phyloP scores from a whole-genome alignment of 2,329 filamentous ascomycete species.

The Ophiostoma tasmaniense region DNA sequence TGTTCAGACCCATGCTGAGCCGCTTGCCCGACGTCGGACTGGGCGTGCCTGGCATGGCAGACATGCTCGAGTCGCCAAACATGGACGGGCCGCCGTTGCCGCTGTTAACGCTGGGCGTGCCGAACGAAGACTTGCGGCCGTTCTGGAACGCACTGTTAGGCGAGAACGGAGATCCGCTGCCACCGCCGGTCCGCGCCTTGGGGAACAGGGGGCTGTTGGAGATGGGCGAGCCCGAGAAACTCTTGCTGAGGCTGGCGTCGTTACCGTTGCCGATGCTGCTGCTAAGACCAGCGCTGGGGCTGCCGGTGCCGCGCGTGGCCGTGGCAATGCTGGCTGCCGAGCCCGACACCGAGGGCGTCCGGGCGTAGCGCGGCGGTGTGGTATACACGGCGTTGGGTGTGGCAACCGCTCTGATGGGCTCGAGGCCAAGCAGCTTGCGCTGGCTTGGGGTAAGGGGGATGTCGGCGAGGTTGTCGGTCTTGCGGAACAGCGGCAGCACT shows the following conservation, averaged over 20 bases:
- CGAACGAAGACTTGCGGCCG: conserved; percentile 54
- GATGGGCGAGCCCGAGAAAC: conserved; percentile 36
- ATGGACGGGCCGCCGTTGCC: conserved; percentile 39
- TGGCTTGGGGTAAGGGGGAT: conserved; percentile 88
- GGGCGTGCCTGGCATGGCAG: conserved; percentile 48
- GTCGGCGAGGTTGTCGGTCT: conserved; percentile 71
- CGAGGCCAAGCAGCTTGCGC: conserved; percentile 72
- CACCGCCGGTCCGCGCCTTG: conserved; percentile 39
- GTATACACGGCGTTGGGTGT: conserved; percentile 66
- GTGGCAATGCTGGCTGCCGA: conserved; percentile 46
- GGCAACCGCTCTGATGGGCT: conserved; percentile 53
- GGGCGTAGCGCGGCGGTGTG: conserved; percentile 77
- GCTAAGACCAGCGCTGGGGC: neutral
- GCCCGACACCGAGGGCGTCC: conserved; percentile 58
- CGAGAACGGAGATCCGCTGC: conserved; percentile 15
- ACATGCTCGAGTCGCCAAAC: conserved; percentile 39
- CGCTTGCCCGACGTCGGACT: conserved; percentile 59
- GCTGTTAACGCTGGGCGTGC: conserved; percentile 43
- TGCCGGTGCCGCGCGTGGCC: conserved; percentile 17
- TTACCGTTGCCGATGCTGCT: neutral
- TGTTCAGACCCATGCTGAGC: conserved; percentile 72
- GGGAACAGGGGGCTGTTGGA: conserved; percentile 54
- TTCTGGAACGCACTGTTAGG: conserved; percentile 23
- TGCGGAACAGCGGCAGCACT: conserved; percentile 61
- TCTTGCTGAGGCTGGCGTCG: conserved; percentile 8